These are phyloP conservation scores for Linum trigynum DNA, from an alignment of 345 rosid genomes.

Conservation along the genomic window DNA sequence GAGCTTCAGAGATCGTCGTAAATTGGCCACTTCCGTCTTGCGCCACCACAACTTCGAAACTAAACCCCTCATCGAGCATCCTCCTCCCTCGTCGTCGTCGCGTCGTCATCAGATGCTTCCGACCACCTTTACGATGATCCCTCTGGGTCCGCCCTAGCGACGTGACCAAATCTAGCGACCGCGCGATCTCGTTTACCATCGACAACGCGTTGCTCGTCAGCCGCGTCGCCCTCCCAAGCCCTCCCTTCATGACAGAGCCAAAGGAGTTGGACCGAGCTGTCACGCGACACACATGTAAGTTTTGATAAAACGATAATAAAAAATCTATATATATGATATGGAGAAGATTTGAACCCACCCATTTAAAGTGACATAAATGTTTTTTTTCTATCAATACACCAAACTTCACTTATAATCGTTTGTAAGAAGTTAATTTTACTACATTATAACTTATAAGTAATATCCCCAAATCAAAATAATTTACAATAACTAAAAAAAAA, in stretches of 20 bases:
- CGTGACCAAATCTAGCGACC: neutral
- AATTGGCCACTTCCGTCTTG: constrained; percentile 69
- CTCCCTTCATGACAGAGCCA: neutral
- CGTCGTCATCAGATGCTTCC: constrained; percentile 33
- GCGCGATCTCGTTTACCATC: constrained; percentile 17
- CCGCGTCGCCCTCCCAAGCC: constrained; percentile 17
- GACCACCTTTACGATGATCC: constrained; percentile 9
- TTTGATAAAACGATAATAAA: too few relatives aligned
- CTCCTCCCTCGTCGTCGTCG: constrained; percentile 34
- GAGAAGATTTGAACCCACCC: too few relatives aligned
- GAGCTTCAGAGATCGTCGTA: constrained; percentile 44
- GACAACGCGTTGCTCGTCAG: constrained; percentile 49
- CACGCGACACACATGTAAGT: too few relatives aligned
- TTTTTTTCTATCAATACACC: too few relatives aligned
- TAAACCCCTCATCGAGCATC: constrained; percentile 13
- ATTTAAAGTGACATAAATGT: too few relatives aligned
- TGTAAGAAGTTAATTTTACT: too few relatives aligned
- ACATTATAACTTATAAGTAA: too few relatives aligned
- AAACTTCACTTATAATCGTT: too few relatives aligned
- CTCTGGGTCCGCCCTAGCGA: neutral
- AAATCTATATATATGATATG: too few relatives aligned
- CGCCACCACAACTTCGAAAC: constrained; percentile 55
- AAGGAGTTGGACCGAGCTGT: neutral
- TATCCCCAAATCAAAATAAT: too few relatives aligned
- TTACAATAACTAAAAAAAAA: too few relatives aligned